Conservation (phyloP, 495 filamentous ascomycete genomes). For the Parathielavia appendiculata region DNA sequence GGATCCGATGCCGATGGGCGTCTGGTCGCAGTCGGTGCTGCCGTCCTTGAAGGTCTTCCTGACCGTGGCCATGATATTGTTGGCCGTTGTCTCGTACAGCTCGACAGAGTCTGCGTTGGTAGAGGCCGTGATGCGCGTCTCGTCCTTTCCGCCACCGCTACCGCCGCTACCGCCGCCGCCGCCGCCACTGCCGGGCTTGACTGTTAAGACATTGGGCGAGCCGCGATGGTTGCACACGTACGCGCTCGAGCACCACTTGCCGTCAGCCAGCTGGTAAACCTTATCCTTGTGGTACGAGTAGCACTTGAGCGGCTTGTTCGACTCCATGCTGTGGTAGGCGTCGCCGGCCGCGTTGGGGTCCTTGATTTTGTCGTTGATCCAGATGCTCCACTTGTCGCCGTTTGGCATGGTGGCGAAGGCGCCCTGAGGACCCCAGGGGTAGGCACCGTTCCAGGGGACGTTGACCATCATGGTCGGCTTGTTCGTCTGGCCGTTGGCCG, state of each 20-base stretch:
- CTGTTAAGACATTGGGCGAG: background rate
- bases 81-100: slow-evolving; percentile 1
- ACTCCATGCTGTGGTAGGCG: slow-evolving; percentile 8
- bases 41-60: slow-evolving; percentile 1
- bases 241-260: slow-evolving; percentile 11
- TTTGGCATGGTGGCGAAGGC: slow-evolving; percentile 7
- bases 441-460: slow-evolving; percentile 11
- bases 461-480: slow-evolving; percentile 9
- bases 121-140: background rate
- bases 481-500: background rate
- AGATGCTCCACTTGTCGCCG: slow-evolving; percentile 4
- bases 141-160: background rate
- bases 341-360: slow-evolving; percentile 8
- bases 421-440: slow-evolving; percentile 11
- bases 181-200: background rate
- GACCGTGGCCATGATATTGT: background rate
- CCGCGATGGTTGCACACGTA: slow-evolving; percentile 11
- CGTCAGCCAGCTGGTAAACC: slow-evolving; percentile 7
- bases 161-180: background rate
- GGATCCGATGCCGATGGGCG: background rate
- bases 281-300: slow-evolving; percentile 7
- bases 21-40: slow-evolving; percentile 1
- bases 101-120: background rate
- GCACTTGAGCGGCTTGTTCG: slow-evolving; percentile 10
- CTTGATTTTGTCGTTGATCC: slow-evolving; percentile 11